Percentiles rank a stretch among this genome's conserved stretches.
Conservation (phyloP, 2,329 filamentous ascomycete species). For the Elsinoe perseae region DNA sequence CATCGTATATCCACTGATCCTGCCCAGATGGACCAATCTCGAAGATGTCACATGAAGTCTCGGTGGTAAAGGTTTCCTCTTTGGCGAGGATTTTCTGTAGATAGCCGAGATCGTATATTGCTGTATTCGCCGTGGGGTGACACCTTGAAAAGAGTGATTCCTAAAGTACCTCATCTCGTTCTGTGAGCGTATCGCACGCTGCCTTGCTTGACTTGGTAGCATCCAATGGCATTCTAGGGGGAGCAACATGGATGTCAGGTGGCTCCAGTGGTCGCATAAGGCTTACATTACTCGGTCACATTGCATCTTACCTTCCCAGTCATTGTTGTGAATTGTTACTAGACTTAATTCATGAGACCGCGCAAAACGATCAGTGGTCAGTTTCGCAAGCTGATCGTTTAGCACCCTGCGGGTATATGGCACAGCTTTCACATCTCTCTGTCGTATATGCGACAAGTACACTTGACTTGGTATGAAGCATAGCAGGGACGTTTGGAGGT, state of each 20-base stretch:
- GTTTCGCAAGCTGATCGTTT: too few species aligned
- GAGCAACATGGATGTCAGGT: neutral
- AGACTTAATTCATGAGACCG: too few species aligned
- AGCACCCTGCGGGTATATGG: too few species aligned
- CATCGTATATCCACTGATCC: neutral
- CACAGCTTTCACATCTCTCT: too few species aligned
- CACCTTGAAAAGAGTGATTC: neutral
- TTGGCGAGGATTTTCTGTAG: neutral
- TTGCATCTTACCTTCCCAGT: too few species aligned
- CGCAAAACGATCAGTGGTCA: too few species aligned
- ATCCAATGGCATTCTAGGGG: neutral
- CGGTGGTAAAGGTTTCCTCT: neutral
- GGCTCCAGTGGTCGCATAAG: neutral
- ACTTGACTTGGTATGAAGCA: too few species aligned
- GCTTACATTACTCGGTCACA: neutral
- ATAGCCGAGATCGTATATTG: slow-evolving; percentile 5
- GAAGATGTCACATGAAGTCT: neutral
- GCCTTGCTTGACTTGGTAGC: slow-evolving; percentile 10
- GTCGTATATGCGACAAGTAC: too few species aligned
- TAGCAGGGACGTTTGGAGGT: too few species aligned
- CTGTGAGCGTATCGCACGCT: neutral
- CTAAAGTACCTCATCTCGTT: neutral
- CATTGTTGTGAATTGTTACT: too few species aligned
- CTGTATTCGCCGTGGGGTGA: neutral
- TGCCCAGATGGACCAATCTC: neutral